Conservation (phyloP, 1,139 yeast species). For the Kurtzmaniella quercitrusa region DNA sequence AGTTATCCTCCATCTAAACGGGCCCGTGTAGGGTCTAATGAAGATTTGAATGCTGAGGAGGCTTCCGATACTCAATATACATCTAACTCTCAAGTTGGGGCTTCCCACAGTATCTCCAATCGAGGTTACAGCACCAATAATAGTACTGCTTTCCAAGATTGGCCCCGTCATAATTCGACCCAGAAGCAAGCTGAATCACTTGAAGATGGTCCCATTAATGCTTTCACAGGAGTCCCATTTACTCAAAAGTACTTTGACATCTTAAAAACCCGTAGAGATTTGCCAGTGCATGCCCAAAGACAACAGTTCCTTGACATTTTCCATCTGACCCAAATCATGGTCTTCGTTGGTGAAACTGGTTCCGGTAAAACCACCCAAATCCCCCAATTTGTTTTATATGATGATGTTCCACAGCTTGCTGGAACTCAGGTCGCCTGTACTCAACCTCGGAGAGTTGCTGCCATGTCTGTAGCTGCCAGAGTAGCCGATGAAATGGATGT, state of each 20-base stretch:
- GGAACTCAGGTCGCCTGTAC: slow-evolving; percentile 92
- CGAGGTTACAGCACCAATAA: too few species aligned
- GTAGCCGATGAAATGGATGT: slow-evolving; percentile 98
- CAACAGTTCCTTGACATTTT: slow-evolving; percentile 79
- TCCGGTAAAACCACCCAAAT: slow-evolving; percentile 97
- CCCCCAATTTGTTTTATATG: slow-evolving; percentile 91
- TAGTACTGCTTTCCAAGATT: neutral
- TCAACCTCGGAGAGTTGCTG: slow-evolving; percentile 97
- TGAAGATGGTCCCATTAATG: slow-evolving; percentile 65
- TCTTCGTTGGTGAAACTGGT: slow-evolving; percentile 98
- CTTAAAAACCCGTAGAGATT: slow-evolving; percentile 69
- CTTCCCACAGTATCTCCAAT: neutral
- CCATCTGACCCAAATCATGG: slow-evolving; percentile 91
- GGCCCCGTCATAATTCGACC: slow-evolving; percentile 61
- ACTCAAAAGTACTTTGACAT: slow-evolving; percentile 70
- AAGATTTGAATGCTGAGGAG: slow-evolving; percentile 52
- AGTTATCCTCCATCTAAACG: slow-evolving; percentile 15
- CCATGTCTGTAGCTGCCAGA: slow-evolving; percentile 95
- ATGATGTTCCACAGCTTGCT: slow-evolving; percentile 79
- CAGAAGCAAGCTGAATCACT: slow-evolving; percentile 62
- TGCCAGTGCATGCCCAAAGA: slow-evolving; percentile 94
- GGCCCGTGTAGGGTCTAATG: slow-evolving; percentile 39
- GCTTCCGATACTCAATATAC: neutral
- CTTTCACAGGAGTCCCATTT: slow-evolving; percentile 69
- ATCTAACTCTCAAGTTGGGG: neutral